Percentiles rank a stretch among this genome's conserved stretches.
Evolutionary conservation across 2,329 filamentous ascomycete genomes (phyloP).

Genomic region (Dothideomycetidae sp.): DNA sequence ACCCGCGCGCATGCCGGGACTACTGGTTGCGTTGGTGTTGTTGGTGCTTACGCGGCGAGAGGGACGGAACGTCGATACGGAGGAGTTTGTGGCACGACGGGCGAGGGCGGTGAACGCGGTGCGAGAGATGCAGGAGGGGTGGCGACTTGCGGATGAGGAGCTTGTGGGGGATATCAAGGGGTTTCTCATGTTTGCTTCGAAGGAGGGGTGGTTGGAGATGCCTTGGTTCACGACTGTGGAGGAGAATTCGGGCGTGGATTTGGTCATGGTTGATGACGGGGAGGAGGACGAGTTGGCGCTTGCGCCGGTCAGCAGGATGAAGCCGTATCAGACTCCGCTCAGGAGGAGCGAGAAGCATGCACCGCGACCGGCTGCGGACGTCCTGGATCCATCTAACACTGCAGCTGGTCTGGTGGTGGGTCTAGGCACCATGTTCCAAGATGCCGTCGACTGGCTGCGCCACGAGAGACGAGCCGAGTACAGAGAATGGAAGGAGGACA

Average conservation of each 20-base stretch:
- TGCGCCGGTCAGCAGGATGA: slow-evolving; percentile 2
- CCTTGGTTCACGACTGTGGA: slow-evolving; percentile 10
- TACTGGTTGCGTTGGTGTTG: slow-evolving; percentile 8
- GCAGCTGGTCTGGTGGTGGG: slow-evolving; percentile 28
- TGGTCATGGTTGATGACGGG: too few species aligned
- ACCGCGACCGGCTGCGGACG: slow-evolving; percentile 7
- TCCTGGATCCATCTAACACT: slow-evolving; percentile 14
- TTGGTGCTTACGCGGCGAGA: slow-evolving; percentile 5
- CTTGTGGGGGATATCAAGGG: slow-evolving; percentile 3
- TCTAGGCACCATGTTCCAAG: slow-evolving; percentile 57
- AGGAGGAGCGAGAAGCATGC: slow-evolving; percentile 23
- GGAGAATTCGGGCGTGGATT: too few species aligned
- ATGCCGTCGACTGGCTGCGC: slow-evolving; percentile 56
- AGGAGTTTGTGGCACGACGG: slow-evolving; percentile 4
- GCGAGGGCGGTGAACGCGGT: slow-evolving; percentile 7
- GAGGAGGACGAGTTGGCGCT: slow-evolving; percentile 2
- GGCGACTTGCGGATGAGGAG: slow-evolving; percentile 5
- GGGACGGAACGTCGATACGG: slow-evolving; percentile 1
- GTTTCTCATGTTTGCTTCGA: slow-evolving; percentile 1
- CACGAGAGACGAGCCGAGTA: slow-evolving; percentile 48
- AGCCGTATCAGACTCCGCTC: slow-evolving; percentile 21
- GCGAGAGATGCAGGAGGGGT: slow-evolving; percentile 7
- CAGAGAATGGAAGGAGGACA: slow-evolving; percentile 46
- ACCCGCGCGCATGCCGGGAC: slow-evolving; percentile 3
- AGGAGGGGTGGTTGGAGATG: slow-evolving; percentile 9